These are phyloP conservation scores for Schizochytrium sp. DNA, from an alignment of 108 stramenopile species.

Conservation along the genomic window DNA sequence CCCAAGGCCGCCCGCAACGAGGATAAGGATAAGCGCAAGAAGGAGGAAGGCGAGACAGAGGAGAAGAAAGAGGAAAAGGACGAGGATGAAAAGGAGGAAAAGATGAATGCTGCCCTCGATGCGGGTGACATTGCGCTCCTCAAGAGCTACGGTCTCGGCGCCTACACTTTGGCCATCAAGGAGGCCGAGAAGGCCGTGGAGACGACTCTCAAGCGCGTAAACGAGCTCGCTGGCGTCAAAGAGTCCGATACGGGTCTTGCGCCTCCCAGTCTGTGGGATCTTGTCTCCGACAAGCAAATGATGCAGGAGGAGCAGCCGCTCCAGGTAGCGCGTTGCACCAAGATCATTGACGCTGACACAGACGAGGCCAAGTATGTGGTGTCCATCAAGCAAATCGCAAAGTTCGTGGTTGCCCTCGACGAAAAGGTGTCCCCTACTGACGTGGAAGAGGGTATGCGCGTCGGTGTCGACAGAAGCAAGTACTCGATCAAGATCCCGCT, in stretches of 20 bases:
- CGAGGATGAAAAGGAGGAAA: conserved; percentile 69
- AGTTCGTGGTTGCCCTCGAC: conserved; percentile 92
- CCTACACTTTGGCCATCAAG: conserved; percentile 85
- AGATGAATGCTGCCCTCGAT: conserved; percentile 82
- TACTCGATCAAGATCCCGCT: conserved; percentile 96
- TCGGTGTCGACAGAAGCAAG: conserved; percentile 75
- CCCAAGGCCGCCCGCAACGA: background rate
- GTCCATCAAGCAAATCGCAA: conserved; percentile 98
- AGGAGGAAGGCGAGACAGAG: conserved; percentile 38
- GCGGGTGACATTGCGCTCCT: conserved; percentile 93
- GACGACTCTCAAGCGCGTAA: conserved; percentile 83
- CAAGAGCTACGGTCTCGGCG: conserved; percentile 92
- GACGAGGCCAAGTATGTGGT: conserved; percentile 86
- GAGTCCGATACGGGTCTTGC: conserved; percentile 94
- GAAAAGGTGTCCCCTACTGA: conserved; percentile 98
- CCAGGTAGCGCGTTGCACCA: conserved; percentile 94
- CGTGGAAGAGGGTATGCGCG: conserved; percentile 99
- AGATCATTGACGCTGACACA: conserved; percentile 79
- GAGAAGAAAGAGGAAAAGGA: conserved; percentile 39
- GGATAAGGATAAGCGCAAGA: conserved; percentile 64
- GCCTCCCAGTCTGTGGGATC: conserved; percentile 95
- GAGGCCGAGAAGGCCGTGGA: conserved; percentile 89
- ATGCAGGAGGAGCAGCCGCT: conserved; percentile 94
- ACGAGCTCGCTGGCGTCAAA: conserved; percentile 84
- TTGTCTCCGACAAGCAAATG: conserved; percentile 98